These are phyloP conservation scores for Cryptomeria japonica DNA, from an alignment of 75 land plant genomes.

Conservation along the genomic window DNA sequence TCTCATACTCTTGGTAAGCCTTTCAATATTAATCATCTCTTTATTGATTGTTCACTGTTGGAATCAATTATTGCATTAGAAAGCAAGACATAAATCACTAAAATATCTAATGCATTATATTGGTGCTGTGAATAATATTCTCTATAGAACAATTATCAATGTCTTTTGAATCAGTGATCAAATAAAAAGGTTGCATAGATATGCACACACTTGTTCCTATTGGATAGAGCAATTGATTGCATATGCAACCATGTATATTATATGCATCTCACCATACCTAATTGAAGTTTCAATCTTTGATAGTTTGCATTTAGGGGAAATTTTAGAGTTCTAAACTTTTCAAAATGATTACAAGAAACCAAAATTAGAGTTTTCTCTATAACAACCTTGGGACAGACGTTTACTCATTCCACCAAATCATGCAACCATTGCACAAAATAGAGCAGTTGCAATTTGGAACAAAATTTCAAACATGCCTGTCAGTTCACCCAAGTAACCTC, in stretches of 20 bases:
- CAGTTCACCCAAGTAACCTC: neutral
- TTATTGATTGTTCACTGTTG: neutral
- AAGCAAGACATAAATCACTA: neutral
- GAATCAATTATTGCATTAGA: neutral
- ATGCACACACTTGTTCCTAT: neutral
- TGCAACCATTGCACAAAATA: neutral
- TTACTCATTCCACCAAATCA: neutral
- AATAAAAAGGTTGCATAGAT: neutral
- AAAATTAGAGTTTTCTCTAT: neutral
- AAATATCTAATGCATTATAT: neutral
- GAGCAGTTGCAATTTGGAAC: neutral
- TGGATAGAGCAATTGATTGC: neutral
- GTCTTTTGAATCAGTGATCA: neutral
- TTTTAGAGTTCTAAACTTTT: neutral
- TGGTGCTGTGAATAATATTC: neutral
- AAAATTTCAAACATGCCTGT: neutral
- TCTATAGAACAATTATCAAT: neutral
- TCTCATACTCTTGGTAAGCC: neutral
- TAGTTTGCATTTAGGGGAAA: neutral
- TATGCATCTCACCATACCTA: neutral
- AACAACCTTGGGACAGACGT: neutral
- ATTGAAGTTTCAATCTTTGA: neutral
- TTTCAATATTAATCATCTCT: neutral
- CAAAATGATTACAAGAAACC: neutral
- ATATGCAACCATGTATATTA: neutral